A percentile compares a stretch with the other conserved stretches of the same genome.
phyloP scores from a whole-genome alignment of 495 filamentous ascomycete species.

The Pseudevernia furfuracea region DNA sequence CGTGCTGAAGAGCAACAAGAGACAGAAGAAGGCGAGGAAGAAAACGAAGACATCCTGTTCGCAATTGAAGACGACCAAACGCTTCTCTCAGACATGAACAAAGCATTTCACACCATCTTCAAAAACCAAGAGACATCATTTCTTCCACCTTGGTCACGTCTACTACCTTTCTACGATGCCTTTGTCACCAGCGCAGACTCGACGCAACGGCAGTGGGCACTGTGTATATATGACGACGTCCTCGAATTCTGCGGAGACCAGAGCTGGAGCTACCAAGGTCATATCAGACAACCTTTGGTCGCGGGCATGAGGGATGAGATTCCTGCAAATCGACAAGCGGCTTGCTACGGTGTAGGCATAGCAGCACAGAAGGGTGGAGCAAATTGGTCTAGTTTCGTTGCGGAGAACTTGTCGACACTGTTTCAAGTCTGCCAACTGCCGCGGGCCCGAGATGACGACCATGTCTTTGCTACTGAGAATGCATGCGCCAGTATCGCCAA shows the following conservation, averaged over 20 bases:
- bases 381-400: constrained; percentile 75
- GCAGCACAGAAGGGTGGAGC: constrained; percentile 87
- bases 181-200: constrained; percentile 79
- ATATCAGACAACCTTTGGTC: constrained; percentile 79
- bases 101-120: constrained; percentile 98
- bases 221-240: constrained; percentile 98
- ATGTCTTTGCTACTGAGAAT: constrained; percentile 96
- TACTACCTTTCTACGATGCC: constrained; percentile 72
- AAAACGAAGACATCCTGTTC: constrained; percentile 69
- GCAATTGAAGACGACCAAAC: constrained; percentile 98
- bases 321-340: constrained; percentile 91
- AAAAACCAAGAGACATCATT: constrained; percentile 85
- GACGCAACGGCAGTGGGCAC: constrained; percentile 94
- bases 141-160: constrained; percentile 76
- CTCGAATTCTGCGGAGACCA: constrained; percentile 90
- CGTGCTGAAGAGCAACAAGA: constrained; percentile 72
- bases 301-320: constrained; percentile 74
- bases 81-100: constrained; percentile 98
- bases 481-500: constrained; percentile 95
- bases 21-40: constrained; percentile 74
- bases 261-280: constrained; percentile 69
- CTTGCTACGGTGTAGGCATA: constrained; percentile 91
- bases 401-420: constrained; percentile 66
- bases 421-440: constrained; percentile 76
- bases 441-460: constrained; percentile 79